Evolutionary conservation across 1,284 basidiomycete species (phyloP).

Genomic region (Apiotrichum gamsii): DNA sequence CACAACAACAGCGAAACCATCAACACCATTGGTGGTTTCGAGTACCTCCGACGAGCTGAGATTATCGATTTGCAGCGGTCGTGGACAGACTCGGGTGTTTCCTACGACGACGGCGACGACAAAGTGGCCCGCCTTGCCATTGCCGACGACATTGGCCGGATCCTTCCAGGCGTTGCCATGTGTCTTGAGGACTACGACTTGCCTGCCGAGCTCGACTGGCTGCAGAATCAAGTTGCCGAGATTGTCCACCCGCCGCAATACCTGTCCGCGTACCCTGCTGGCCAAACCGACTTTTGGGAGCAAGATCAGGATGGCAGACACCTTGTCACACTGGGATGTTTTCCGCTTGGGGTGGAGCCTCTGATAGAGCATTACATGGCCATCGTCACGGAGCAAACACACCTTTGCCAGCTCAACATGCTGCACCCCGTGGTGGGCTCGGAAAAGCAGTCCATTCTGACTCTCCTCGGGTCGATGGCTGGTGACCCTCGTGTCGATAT

Average conservation of each 20-base stretch:
- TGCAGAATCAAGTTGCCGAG: background rate
- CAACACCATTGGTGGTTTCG: too few species aligned
- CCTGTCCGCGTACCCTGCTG: background rate
- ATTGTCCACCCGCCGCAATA: slow-evolving; percentile 1
- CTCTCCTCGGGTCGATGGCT: background rate
- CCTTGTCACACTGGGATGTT: slow-evolving; percentile 2
- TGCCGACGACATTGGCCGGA: background rate
- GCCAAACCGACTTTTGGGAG: slow-evolving; percentile 2
- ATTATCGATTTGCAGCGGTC: slow-evolving; percentile 8
- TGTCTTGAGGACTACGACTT: slow-evolving; percentile 1
- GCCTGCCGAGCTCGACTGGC: background rate
- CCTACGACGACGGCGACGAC: background rate
- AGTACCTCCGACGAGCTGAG: slow-evolving; percentile 9
- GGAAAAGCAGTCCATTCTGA: slow-evolving; percentile 5
- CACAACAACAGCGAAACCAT: background rate
- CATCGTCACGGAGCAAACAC: slow-evolving; percentile 4
- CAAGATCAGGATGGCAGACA: background rate
- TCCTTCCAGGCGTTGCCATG: background rate
- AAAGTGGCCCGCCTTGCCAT: background rate
- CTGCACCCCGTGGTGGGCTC: slow-evolving; percentile 4
- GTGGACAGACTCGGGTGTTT: background rate
- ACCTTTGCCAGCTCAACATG: slow-evolving; percentile 6
- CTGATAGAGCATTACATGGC: background rate
- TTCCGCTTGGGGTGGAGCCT: slow-evolving; percentile 7
- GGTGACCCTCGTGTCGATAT: slow-evolving; percentile 1